Conservation (phyloP, 2,329 filamentous ascomycete genomes). For the Graphium sp. region DNA sequence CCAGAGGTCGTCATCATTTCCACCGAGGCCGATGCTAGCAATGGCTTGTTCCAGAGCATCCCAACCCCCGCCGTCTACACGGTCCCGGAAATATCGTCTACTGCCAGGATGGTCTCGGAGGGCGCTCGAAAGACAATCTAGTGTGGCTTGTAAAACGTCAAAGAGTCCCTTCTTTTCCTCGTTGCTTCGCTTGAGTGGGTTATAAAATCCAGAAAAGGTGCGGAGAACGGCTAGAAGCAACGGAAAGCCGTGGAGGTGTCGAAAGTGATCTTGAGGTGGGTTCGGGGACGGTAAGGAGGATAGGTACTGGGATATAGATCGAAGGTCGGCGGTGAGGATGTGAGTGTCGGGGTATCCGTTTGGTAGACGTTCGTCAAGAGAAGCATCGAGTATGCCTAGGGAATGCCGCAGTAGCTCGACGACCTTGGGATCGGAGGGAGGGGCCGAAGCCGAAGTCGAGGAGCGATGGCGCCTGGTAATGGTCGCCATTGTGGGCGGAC, state of each 20-base stretch:
- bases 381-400: constrained; percentile 26
- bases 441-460: constrained; percentile 43
- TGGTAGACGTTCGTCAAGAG: constrained; percentile 13
- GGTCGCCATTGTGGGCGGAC: constrained; percentile 30
- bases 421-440: constrained; percentile 39
- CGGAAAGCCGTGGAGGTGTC: constrained; percentile 65
- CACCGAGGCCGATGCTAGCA: constrained; percentile 47
- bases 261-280: constrained; percentile 61
- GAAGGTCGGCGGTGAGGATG: constrained; percentile 36
- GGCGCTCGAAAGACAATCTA: constrained; percentile 58
- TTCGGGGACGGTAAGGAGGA: constrained; percentile 26
- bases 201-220: constrained; percentile 60
- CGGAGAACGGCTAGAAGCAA: constrained; percentile 52
- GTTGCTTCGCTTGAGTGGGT: constrained; percentile 42
- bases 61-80: constrained; percentile 66
- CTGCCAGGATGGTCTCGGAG: constrained; percentile 74
- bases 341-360: constrained; percentile 29
- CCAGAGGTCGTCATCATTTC: constrained; percentile 50
- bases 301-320: constrained; percentile 48
- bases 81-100: constrained; percentile 66
- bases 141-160: constrained; percentile 50
- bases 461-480: constrained; percentile 43
- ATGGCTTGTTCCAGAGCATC: constrained; percentile 57
- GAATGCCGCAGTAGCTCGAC: constrained; percentile 39
- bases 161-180: constrained; percentile 50